Evolutionary conservation across 352 stramenopile genomes (phyloP).

Genomic region (Pythium guiyangense): DNA sequence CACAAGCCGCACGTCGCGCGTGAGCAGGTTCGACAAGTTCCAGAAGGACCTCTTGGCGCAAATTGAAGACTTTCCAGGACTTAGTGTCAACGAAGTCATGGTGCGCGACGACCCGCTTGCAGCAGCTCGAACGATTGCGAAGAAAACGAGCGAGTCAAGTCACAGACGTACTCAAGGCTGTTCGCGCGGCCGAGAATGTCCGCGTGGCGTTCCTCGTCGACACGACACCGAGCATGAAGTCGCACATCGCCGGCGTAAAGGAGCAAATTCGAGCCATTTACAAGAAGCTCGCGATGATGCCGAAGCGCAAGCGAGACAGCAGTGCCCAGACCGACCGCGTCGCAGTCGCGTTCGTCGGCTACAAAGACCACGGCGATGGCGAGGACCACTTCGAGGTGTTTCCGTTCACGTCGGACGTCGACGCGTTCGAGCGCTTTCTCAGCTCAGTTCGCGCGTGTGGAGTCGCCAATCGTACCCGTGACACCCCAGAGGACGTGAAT

Average conservation of each 20-base stretch:
- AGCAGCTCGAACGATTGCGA: slow-evolving; percentile 1
- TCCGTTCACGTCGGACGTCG: slow-evolving; percentile 23
- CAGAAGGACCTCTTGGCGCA: not conserved
- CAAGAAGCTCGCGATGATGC: not conserved
- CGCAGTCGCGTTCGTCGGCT: slow-evolving; percentile 31
- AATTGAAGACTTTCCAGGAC: not conserved
- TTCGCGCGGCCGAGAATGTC: not conserved
- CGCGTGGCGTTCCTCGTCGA: slow-evolving; percentile 15
- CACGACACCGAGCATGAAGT: slow-evolving; percentile 14
- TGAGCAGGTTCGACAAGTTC: not conserved
- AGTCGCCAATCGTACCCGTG: too few relatives aligned
- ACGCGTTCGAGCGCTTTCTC: slow-evolving; percentile 29
- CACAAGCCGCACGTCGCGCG: too few relatives aligned
- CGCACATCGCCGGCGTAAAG: slow-evolving; percentile 25
- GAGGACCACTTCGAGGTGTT: slow-evolving; percentile 26
- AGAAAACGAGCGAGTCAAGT: not conserved
- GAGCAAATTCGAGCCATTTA: slow-evolving; percentile 15
- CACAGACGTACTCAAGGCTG: not conserved
- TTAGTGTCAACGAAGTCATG: not conserved
- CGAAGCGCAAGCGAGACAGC: too few relatives aligned
- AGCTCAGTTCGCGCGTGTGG: slow-evolving; percentile 13
- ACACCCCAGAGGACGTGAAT: slow-evolving; percentile 36
- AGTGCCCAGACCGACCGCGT: too few relatives aligned
- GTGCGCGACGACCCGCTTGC: not conserved
- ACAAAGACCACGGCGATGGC: slow-evolving; percentile 30